Base-by-base conservation (phyloP, 2,329 filamentous ascomycete species). In the Cladosporium oxysporum region DNA sequence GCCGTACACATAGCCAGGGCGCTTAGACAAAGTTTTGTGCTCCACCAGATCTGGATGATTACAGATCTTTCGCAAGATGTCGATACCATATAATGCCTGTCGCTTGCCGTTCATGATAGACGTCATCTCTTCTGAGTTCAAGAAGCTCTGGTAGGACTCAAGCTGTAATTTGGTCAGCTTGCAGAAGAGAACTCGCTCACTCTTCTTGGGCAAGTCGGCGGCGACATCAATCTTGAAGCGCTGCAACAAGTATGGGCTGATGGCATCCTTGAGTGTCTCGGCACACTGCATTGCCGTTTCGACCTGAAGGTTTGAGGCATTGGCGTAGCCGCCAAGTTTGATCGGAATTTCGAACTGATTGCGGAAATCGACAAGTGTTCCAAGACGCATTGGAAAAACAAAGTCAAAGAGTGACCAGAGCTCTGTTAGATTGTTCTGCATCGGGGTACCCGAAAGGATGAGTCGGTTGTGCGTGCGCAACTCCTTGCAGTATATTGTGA, bases 371-470 rank as follows among this genome's bases (percentile, higher is more conserved):
- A 97, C 91, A 14, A 98, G 83, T 0, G 92, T 97, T 0, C 95
- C 96, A 6, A 99, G 81, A 16, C 93, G 90, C 92, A 98, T 97
- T 0, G 96, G 95, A 68, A 93, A 98, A 66, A 98, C 90, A 75
- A 99, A 99, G 76, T 99, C 96, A 75, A 99, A 98, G 0, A 99
- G 81, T 0, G 94, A 98, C 94, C 95, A 99, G 0, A 99, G 82
- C 76, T 99, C 96, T 0, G 91, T 90, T 29, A 99, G 80, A 69
- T 97, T 98, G 77, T 99, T 99, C 77, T 99, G 96, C 83, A 99
- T 96, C 0, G 96, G 96, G 0, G 95, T 99, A 5, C 95, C 95
- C 0, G 96, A 98, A 1, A 99, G 83, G 66, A 99, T 98, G 69
- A 98, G 85, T 26, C 96, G 88, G 72, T 98, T 95, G 0, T 91